Conservation (phyloP, 2,329 filamentous ascomycete genomes). For the Penicillium hesseltinei region DNA sequence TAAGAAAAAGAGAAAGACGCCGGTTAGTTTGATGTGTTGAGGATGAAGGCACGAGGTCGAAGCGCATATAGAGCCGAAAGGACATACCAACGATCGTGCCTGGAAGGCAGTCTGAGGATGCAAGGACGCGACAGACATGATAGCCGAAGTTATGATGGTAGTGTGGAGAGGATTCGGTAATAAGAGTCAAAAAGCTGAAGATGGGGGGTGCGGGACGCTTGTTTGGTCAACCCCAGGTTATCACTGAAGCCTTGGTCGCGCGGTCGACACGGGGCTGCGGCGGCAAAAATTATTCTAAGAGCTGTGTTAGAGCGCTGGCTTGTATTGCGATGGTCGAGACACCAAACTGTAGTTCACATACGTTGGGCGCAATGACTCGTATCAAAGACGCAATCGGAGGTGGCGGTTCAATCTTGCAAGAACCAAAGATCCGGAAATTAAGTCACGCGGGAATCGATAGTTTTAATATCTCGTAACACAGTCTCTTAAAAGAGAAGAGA, state of each 20-base stretch:
- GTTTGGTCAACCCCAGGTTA: not conserved
- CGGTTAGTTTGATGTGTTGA: slow-evolving; percentile 1
- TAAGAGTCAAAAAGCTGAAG: not conserved
- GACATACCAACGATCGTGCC: slow-evolving; percentile 47
- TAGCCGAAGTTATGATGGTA: slow-evolving; percentile 8
- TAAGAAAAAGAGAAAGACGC: slow-evolving; percentile 36
- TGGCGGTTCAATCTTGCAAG: slow-evolving; percentile 16
- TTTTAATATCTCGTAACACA: not conserved
- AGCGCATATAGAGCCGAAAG: not conserved
- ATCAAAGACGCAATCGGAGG: slow-evolving; percentile 9
- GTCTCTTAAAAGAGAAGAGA: not conserved
- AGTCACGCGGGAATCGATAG: not conserved
- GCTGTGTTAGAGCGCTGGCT: not conserved
- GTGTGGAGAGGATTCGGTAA: slow-evolving; percentile 1
- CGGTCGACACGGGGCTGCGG: not conserved
- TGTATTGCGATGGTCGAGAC: not conserved
- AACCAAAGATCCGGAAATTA: not conserved
- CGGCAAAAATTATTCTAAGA: not conserved
- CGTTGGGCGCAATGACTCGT: slow-evolving; percentile 4
- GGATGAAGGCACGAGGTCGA: not conserved
- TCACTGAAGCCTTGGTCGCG: not conserved
- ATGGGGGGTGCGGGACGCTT: not conserved
- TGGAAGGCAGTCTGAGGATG: slow-evolving; percentile 47
- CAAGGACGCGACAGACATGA: slow-evolving; percentile 46
- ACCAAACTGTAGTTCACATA: not conserved